Percentiles rank a stretch among this genome's conserved stretches.
phyloP scores from a whole-genome alignment of 1,284 basidiomycete genomes.

The Ganoderma sinense region DNA sequence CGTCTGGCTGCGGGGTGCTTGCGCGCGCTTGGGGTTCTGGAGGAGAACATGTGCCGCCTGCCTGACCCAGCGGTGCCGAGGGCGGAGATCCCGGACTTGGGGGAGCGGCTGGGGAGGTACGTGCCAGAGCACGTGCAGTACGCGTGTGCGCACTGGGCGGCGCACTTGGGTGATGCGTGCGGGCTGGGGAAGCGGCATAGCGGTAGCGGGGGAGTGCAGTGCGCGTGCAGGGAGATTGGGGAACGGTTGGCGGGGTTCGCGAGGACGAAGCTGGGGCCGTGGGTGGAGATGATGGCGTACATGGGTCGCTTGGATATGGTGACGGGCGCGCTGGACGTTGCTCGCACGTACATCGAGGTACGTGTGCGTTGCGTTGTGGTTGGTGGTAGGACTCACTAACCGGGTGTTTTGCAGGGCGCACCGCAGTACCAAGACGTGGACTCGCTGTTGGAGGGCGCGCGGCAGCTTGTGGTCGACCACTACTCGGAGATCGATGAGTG shows the following conservation, averaged over 20 bases:
- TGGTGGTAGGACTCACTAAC: too few relatives aligned
- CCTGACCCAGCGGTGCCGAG: background rate
- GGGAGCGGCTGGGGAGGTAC: background rate
- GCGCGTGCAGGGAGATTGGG: background rate
- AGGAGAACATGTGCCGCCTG: background rate
- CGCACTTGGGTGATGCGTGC: slow-evolving; percentile 10
- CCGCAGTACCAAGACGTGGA: background rate
- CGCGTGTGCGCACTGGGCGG: slow-evolving; percentile 24
- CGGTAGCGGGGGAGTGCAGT: background rate
- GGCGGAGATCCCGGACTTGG: background rate
- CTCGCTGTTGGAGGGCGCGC: background rate
- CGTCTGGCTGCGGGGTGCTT: slow-evolving; percentile 15
- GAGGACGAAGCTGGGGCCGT: slow-evolving; percentile 4
- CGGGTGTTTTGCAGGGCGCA: background rate
- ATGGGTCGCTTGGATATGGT: slow-evolving; percentile 20
- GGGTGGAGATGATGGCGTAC: slow-evolving; percentile 19
- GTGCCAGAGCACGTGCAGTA: slow-evolving; percentile 24
- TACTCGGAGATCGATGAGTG: slow-evolving; percentile 3
- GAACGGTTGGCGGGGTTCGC: slow-evolving; percentile 1
- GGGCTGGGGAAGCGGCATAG: slow-evolving; percentile 7
- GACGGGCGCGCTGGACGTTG: slow-evolving; percentile 3
- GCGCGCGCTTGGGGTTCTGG: background rate
- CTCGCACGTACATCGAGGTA: slow-evolving; percentile 9
- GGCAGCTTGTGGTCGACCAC: background rate
- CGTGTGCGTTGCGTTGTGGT: background rate